Base-by-base conservation (phyloP, 805 yeast genomes). In the Suhomyces vadensis region DNA sequence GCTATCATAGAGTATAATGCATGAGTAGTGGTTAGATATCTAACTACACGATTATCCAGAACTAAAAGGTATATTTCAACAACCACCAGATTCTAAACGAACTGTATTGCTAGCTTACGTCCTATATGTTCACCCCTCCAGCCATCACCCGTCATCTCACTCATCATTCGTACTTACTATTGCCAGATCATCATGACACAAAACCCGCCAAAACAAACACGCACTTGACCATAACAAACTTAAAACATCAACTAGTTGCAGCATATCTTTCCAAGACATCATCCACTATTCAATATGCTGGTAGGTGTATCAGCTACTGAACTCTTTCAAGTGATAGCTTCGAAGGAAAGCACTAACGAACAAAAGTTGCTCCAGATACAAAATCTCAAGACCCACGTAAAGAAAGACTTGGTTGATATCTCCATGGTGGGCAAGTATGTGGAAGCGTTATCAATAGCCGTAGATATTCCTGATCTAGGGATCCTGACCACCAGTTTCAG, bases 331-430 rank as follows among this genome's bases (percentile, higher is more conserved):
- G 39, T 47, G 13, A 40, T 59, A 3, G 53, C 57, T 5, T 51
- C 63, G 6, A 40, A 43, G 8, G 50, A 33, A 4, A 45, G 29
- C 31, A 25, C 37, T 36, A 44, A 43, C 33, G 53, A 52, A 7
- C 26, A 17, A 23, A 60, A 53, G 50, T 47, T 54, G 19, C 53
- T 46, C 39, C 43, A 48, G 5, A 57, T 71, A 4, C 48, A 52
- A 11, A 65, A 66, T 17, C 65, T 79, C 45, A 81, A 81, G 48
- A 69, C 79, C 0, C 79, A 73, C 50, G 78, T 81, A 45, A 81
- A 81, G 49, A 64, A 77, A 40, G 83, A 78, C 38, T 64, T 73
- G 46, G 81, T 81, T 25, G 76, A 79, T 42, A 51, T 79, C n/a
- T 39, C 61, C 1, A 68, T 71, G 39, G 82, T 77, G 3, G 77